Base-by-base conservation (phyloP, 2,329 filamentous ascomycete genomes). In the Dothidotthia symphoricarpi region DNA sequence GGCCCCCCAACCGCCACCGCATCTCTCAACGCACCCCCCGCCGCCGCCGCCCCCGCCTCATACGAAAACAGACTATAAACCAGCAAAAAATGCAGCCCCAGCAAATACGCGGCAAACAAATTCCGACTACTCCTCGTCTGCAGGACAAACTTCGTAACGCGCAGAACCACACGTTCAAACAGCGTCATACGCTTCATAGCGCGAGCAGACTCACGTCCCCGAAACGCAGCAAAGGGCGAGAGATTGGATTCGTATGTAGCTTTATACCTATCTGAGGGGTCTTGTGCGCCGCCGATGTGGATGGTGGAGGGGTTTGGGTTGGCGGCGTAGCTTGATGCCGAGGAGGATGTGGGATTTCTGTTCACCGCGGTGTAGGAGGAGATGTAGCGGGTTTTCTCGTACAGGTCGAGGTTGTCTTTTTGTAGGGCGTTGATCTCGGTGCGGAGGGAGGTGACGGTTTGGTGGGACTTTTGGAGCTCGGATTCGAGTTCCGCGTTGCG, bases 351-450 rank as follows among this genome's bases (percentile, higher is more conserved):
- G 6, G 57, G 49, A 30, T 78, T 78, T 36, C 90, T 82, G 66
- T 84, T 95, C 34, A 78, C 78, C 31, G 90, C 82, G 66, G 85
- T 95, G 73, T 96, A 98, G 2, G 88, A 90, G 6, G 89, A 95
- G 16, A 97, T 83, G 64, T 98, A 98, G 52, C 93, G 82, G 13
- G 91, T 95, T 76, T 97, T 98, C 68, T 98, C 93, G 66, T 98
- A 98, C 6, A 98, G 76, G 55, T 86, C 89, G 24, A 98, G 76
- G 63, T 98, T 98, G 68, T 98, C 93, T 65, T 90, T 95, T 62
- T 98, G 94, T 27, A 98, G 74, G 2, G 89, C 88, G 5, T 89
- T 85, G 43, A 97, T 82, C 64, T 98, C 93, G 55, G 94, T 88
- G 28, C 93, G 82, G 31, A 98, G 75, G 24, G 90, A 85, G 14